Base-by-base conservation (phyloP, 2,329 filamentous ascomycete species). In the Salinomyces thailandicus region DNA sequence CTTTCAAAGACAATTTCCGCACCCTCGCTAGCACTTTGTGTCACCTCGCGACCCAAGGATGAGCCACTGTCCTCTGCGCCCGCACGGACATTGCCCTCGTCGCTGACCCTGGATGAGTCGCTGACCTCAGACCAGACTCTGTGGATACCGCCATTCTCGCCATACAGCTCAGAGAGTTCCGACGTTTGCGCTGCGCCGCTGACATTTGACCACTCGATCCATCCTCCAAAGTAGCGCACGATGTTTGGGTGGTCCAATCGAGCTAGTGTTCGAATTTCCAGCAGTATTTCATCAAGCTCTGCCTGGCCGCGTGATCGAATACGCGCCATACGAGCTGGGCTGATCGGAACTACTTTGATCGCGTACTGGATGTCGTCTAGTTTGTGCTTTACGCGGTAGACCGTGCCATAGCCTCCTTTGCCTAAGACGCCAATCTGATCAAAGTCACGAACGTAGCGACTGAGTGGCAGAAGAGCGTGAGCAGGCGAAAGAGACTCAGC, bases 191-290 rank as follows among this genome's bases (percentile, higher is more conserved):
- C 28, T 3, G 14, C 8, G 9, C 24, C 24, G 7, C 35, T 18
- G n/a, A 35, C 34, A 14, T 46, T 45, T 16, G 51, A 44, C 47
- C 47, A 65, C 22, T 81, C 78, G 11, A 79, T 63, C 78, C 78
- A 82, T 11, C 72, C 72, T 35, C 69, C 68, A 50, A 74, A 75
- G 48, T 82, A 82, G 16, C 77, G 67, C 22, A 81, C 77, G 37
- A 82, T 71, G 50, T 81, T 79, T 4, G 66, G 66, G 53, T 82
- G 77, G 31, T 80, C 72, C 11, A 42, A 29, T 13, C 33, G 18
- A 13, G 40, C 40, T 20, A 42, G 17, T 1, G 74, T 75, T 32
- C 74, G 66, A 6, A 80, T 69, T 54, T 81, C 77, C 38, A 68
- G 67, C 36, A 79, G 62, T 19, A 79, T 64, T 33, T 59, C 63